A percentile compares a stretch with the other conserved stretches of the same genome.
Conservation (phyloP, 2,329 filamentous ascomycete genomes). For the Erysiphe pulchra region DNA sequence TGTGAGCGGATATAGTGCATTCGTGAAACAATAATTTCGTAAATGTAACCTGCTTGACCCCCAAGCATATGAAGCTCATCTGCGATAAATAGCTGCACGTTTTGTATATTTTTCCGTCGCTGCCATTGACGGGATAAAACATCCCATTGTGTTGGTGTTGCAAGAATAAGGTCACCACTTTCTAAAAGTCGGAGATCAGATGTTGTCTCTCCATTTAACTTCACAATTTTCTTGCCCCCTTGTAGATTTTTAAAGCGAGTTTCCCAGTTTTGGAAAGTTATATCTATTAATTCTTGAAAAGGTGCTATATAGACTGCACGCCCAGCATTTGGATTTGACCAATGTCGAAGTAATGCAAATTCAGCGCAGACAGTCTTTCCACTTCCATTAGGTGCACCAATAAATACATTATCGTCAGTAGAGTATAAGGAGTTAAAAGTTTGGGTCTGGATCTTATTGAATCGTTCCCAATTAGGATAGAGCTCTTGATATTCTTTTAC, state of each 20-base stretch:
- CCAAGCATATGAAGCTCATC: conserved; percentile 90
- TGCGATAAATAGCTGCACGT: conserved; percentile 72
- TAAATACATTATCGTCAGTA: conserved; percentile 77
- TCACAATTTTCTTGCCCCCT: conserved; percentile 74
- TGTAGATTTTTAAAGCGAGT: conserved; percentile 43
- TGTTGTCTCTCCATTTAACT: conserved; percentile 78
- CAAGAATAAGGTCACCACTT: conserved; percentile 66
- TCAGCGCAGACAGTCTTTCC: conserved; percentile 95
- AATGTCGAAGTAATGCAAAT: conserved; percentile 73
- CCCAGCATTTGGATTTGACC: conserved; percentile 44
- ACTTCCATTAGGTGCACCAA: conserved; percentile 79
- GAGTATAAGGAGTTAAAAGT: conserved; percentile 84
- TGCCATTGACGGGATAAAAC: conserved; percentile 91
- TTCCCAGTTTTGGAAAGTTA: conserved; percentile 62
- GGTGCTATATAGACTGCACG: conserved; percentile 86
- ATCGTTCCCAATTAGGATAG: conserved; percentile 63
- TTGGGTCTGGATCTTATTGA: conserved; percentile 96
- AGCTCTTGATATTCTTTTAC: conserved; percentile 54
- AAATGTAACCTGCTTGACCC: conserved; percentile 63
- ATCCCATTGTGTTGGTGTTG: conserved; percentile 89
- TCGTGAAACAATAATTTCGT: conserved; percentile 89
- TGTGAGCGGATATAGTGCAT: conserved; percentile 92
- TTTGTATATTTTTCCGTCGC: conserved; percentile 81
- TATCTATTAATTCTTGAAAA: conserved; percentile 78
- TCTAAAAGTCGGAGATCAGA: conserved; percentile 77